phyloP scores from a whole-genome alignment of 352 stramenopile genomes.

The Globisporangium irregulare region DNA sequence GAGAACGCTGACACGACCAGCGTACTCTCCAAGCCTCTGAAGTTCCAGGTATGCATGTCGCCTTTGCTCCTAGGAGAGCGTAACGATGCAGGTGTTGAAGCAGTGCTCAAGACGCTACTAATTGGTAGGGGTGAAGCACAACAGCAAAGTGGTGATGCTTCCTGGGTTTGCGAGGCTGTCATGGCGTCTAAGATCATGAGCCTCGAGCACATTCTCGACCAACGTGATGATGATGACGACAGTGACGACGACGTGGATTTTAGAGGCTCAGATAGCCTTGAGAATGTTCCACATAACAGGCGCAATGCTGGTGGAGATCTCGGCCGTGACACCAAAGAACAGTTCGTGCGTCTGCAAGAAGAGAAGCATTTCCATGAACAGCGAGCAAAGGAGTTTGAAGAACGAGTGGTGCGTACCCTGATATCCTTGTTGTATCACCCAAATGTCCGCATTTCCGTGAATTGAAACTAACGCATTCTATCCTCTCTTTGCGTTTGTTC shows the following conservation, averaged over 20 bases:
- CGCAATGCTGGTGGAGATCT: background rate
- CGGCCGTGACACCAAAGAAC: background rate
- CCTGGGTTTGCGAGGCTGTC: background rate
- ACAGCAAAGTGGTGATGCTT: background rate
- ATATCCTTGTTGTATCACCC: background rate
- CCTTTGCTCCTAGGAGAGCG: conserved; percentile 3
- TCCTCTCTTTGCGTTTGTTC: background rate
- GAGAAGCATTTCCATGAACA: conserved; percentile 16
- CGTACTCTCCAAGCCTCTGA: conserved; percentile 42
- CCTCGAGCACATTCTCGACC: background rate
- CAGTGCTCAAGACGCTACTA: too few relatives aligned
- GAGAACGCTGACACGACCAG: conserved; percentile 39
- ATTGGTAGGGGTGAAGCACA: too few relatives aligned
- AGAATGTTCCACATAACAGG: too few relatives aligned
- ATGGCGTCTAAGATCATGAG: background rate
- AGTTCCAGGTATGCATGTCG: conserved; percentile 29
- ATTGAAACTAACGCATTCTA: too few relatives aligned
- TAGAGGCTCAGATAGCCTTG: too few relatives aligned
- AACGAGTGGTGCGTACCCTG: background rate
- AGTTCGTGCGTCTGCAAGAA: conserved; percentile 20
- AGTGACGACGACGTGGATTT: too few relatives aligned
- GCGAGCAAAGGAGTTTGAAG: background rate
- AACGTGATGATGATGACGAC: too few relatives aligned
- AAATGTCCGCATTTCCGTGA: too few relatives aligned
- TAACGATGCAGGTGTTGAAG: too few relatives aligned